Evolutionary conservation across 2,329 filamentous ascomycete species (phyloP), one percentile per base, ranked within the genome.

Genomic region (Rhynchosporium agropyri): DNA sequence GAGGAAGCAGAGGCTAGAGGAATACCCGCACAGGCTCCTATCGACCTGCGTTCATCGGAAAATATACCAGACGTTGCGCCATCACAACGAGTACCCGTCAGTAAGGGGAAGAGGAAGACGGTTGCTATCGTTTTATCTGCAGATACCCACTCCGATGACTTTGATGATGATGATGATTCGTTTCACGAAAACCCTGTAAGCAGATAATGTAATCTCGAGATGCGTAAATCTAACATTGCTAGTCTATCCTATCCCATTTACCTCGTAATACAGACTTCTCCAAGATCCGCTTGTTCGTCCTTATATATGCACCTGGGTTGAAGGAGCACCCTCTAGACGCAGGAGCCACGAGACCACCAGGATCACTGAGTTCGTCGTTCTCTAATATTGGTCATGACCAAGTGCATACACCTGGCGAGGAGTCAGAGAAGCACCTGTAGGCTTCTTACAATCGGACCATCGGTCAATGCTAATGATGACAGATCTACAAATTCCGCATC

Each of bases 41-140:
- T 70, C 50, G 70, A 71, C 38, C 55, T 70, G 65, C 69, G 69
- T 28, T 68, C 69, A 46, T 65, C 64, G 13, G 68, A 61, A 20
- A 42, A 60, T 20, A 53, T 54, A 48, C 62, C 71, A 66, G 60
- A 67, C 61, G 20, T 77, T 70, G 26, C 77, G 72, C 36, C 67
- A n/a, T 62, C 65, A 40, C 67, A 61, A 55, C 59, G 65, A 59
- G 58, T 63, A 4, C 65, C 65, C 33, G 61, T 67, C 10, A 63
- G 50, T 9, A 72, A 65, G 57, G 69, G 68, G 8, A 72, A 81
- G 70, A 85, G 86, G 72, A 95, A 88, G 80, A 92, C 87, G 0
- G 90, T 97, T n/a, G 92, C 88, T 7, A 85, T 98, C 70, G 89
- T 97, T 13, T 87, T 97, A 12, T 96, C 91, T 62, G 92, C 93